A percentile compares a stretch with the other conserved stretches of the same genome.
These are phyloP conservation scores for Debaryomyces castellii DNA, from an alignment of 805 yeast species.

Conservation along the genomic window DNA sequence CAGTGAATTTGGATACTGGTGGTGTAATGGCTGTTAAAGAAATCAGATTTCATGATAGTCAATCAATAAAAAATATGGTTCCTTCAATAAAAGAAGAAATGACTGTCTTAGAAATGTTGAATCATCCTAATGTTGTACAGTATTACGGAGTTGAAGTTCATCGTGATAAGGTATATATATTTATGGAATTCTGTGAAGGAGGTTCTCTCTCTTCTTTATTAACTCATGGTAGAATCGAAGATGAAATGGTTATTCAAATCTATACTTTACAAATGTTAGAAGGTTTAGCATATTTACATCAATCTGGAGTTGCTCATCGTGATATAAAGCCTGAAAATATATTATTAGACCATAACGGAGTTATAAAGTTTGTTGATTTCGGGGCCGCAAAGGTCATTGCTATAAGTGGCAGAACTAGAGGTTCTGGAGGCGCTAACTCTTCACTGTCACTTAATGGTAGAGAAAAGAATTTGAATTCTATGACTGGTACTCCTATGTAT, in stretches of 20 bases:
- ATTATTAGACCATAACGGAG: slow-evolving; percentile 85
- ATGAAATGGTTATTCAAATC: slow-evolving; percentile 87
- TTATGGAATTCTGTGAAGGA: slow-evolving; percentile 97
- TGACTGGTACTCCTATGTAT: slow-evolving; percentile 98
- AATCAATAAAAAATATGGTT: slow-evolving; percentile 77
- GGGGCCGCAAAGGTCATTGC: slow-evolving; percentile 95
- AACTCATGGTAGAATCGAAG: slow-evolving; percentile 92
- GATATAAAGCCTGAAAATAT: slow-evolving; percentile 96
- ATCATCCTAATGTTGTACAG: slow-evolving; percentile 95
- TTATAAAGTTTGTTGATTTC: slow-evolving; percentile 92
- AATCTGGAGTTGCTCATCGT: slow-evolving; percentile 92
- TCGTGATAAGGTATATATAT: slow-evolving; percentile 88
- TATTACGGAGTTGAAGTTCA: slow-evolving; percentile 97
- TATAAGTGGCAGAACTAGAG: slow-evolving; percentile 50
- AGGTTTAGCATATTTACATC: slow-evolving; percentile 92
- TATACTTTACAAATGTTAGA: slow-evolving; percentile 91
- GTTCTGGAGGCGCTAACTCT: slow-evolving; percentile 11
- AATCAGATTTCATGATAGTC: slow-evolving; percentile 84
- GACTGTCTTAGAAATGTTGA: slow-evolving; percentile 91
- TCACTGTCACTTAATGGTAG: slow-evolving; percentile 2
- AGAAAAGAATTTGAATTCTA: slow-evolving; percentile 39
- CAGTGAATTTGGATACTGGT: slow-evolving; percentile 90
- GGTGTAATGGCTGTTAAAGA: slow-evolving; percentile 97
- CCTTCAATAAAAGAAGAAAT: slow-evolving; percentile 93
- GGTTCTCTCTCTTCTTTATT: slow-evolving; percentile 86